Evolutionary conservation across 73 alveolate genomes (phyloP), one percentile per base, ranked within the genome.

Genomic region (Symbiodinium pilosum): DNA sequence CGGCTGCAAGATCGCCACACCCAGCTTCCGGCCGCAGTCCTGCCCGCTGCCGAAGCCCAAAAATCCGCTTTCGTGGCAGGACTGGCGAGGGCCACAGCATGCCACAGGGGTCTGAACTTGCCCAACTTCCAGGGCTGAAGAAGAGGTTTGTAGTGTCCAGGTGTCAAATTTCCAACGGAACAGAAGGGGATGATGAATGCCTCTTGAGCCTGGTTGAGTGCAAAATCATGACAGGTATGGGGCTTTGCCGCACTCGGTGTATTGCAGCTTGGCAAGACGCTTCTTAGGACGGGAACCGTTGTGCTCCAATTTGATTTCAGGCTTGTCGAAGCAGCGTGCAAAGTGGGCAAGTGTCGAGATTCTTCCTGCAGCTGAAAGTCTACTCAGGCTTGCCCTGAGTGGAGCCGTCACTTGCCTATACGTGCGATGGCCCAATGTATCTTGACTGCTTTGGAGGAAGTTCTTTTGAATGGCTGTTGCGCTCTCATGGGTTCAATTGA

Each of bases 1-100:
- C 47, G 95, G 87, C 32, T 88, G 95, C 73, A 88, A 88, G 86
- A 68, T 88, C 47, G 95, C 95, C 38, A 88, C 71, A 68, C 95
- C 95, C 73, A 41, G 71, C 71, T 88, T 88, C 86, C 95, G 95
- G 36, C 73, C 87, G 20, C 86, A 88, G 87, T 56, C 73, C 47
- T 88, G 95, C 81, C 56, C 95, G 36, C 54, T 88, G 95, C 87
- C 95, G 38, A 11, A 16, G 34, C 87, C 69, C 39, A 39, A 34
- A 14, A 11, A 44, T 11, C 73, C 73, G 16, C 43, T 43, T 42
- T 56, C 87, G 73, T 88, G 95, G 95, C 95, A 88, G 95, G 95
- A 4, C 77, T 3, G 81, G 34, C 18, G 41, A n/a, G n/a, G n/a
- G n/a, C n/a, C n/a, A n/a, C n/a, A n/a, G n/a, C n/a, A n/a, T n/a